Evolutionary conservation across 148 eudicot species (phyloP), one percentile per base, ranked within the genome.

Genomic region (Rhododendron mucronatum): DNA sequence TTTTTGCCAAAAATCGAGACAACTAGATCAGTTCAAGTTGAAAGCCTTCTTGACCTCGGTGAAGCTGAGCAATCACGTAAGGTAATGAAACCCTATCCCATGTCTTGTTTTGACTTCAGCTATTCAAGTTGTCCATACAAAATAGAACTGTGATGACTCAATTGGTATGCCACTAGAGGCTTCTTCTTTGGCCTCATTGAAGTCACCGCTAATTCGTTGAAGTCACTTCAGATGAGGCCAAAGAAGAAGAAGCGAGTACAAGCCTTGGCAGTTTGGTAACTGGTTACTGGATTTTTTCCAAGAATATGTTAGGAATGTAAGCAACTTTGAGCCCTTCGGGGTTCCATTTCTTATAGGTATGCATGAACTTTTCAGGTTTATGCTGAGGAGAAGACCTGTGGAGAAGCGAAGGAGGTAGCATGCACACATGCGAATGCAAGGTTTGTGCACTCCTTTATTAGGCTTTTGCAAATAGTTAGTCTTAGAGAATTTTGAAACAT

Each of bases 1-100:
- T 91, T 92, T 89, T 93, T 94, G 95, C 86, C 93, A 86, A 93
- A 90, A 90, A 92, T 95, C 50, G 95, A 91, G 92, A 86, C 95
- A 33, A 86, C 86, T 57, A 91, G 98, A 90, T 84, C 93, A 73
- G 92, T 91, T 88, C 92, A 91, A 84, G 85, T 91, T 53, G 93
- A 89, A 55, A 94, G 85, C 88, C 87, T 92, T 76, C 92, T 97
- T 65, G 94, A 95, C 87, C 95, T 94, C 53, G 86, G 88, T 30
- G 93, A 93, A 80, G 90, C 92, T 3, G 95, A 92, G 48, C 86
- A 91, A 85, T 30, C 55, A 41, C 33, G 88, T 7, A 89, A 91
- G 94, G 95, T 93, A 88, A 86, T 73, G 74, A 1, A 21, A 23
- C 69, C 44, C 23, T 41, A 12, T 76, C 81, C 4, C 13, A 7